Base-by-base conservation (phyloP, 1,284 basidiomycete genomes). In the Austroboletus niveus region DNA sequence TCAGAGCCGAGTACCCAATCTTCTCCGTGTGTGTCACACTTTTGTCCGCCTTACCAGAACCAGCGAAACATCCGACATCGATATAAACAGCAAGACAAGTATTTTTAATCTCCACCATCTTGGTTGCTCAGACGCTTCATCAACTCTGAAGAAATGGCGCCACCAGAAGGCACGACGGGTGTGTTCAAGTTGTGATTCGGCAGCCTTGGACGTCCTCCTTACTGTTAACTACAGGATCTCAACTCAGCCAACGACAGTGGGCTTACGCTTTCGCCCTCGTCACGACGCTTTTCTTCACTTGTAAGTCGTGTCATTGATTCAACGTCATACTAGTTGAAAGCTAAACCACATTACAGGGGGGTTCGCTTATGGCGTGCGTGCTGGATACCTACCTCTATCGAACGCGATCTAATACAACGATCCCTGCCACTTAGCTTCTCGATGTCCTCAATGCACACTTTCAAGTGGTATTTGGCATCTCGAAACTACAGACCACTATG, bases 361-460 rank as follows among this genome's bases (percentile, higher is more conserved):
- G 0, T 89, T 89, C 65, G 83, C 87, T 2, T 88, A 89, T 59
- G 87, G 87, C 40, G 81, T 84, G 65, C 63, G 79, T 58, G 15
- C 30, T 24, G 15, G 30, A 17, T 15, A 5, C 1, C 45, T 5
- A 9, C 29, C 8, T 8, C 6, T 41, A 11, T 32, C 20, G 17
- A 10, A 31, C 5, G 34, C 52, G 8, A n/a, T 42, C 36, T 10
- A 17, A 17, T 17, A 22, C 35, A 24, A 59, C 17, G 5, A 27
- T 29, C 10, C 4, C 41, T 32, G 32, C 45, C 8, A 20, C 70
- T 65, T 8, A 88, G 76, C 80, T 93, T 47, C 85, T 94, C 57
- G 92, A 94, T 69, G 90, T 92, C 32, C 76, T 93, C 51, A 91
- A 91, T 71, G 82, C 87, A 49, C 87, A 91, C 65, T 91, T 92